Conservation (phyloP, 192 early-diverging fungal genomes). For the Gamsiella multidivaricata region DNA sequence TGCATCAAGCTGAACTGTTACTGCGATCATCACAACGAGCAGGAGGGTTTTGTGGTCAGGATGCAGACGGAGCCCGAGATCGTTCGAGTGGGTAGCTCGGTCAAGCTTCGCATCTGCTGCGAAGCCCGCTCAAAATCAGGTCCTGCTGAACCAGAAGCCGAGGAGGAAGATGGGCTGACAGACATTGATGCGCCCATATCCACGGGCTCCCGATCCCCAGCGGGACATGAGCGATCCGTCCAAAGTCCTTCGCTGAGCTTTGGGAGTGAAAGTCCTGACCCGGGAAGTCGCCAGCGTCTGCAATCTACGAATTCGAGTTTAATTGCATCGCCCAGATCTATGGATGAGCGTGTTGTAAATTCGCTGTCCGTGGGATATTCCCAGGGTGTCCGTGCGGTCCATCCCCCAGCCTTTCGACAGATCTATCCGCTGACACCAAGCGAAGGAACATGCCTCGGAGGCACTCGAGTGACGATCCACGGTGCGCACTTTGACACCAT, state of each 20-base stretch:
- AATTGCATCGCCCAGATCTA: conserved; percentile 30
- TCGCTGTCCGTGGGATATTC: conserved; percentile 18
- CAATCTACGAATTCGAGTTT: conserved; percentile 33
- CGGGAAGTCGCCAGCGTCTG: conserved; percentile 12
- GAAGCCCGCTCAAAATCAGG: conserved; percentile 47
- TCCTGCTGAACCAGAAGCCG: conserved; percentile 27
- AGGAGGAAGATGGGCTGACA: conserved; percentile 48
- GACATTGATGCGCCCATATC: conserved; percentile 49
- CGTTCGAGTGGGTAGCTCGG: conserved; percentile 33
- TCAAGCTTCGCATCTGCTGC: conserved; percentile 44
- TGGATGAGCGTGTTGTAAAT: conserved; percentile 27
- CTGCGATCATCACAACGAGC: conserved; percentile 46
- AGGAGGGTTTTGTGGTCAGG: conserved; percentile 43
- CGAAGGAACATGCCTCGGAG: conserved; percentile 42
- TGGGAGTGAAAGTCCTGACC: conserved; percentile 30
- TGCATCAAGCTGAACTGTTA: conserved; percentile 52
- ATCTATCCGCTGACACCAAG: conserved; percentile 46
- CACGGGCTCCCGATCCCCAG: conserved; percentile 33
- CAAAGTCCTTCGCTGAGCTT: conserved; percentile 44
- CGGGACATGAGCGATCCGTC: conserved; percentile 4
- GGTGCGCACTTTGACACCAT: conserved; percentile 41
- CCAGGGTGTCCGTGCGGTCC: neutral
- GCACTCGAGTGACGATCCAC: conserved; percentile 42
- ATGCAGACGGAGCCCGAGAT: conserved; percentile 29
- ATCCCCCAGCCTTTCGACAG: conserved; percentile 27